Conservation (phyloP, 805 yeast species). For the Zygotorulaspora danielsina region DNA sequence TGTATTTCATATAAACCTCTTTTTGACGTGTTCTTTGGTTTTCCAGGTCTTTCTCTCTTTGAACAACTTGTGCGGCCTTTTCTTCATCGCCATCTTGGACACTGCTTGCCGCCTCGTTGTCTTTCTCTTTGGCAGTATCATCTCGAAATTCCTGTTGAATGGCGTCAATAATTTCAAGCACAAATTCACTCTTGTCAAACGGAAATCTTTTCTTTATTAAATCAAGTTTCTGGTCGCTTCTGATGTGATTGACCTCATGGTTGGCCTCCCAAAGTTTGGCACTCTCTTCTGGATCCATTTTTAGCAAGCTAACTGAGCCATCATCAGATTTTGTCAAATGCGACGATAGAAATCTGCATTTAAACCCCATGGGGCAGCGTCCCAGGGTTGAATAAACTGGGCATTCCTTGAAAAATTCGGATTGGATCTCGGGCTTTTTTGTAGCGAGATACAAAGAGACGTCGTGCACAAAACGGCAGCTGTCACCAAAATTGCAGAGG, state of each 20-base stretch:
- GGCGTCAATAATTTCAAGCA: constrained; percentile 62
- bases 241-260: constrained; percentile 62
- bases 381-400: constrained; percentile 83
- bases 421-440: constrained; percentile 70
- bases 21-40: constrained; percentile 33
- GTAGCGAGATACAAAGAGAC: constrained; percentile 54
- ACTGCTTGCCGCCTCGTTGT: constrained; percentile 18
- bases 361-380: constrained; percentile 85
- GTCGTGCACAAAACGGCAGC: constrained; percentile 78
- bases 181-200: constrained; percentile 53
- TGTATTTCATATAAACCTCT: constrained; percentile 40
- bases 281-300: constrained; percentile 39
- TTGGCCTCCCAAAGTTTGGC: constrained; percentile 32
- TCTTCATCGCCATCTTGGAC: constrained; percentile 19
- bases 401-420: constrained; percentile 46
- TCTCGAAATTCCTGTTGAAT: constrained; percentile 40
- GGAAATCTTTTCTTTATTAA: constrained; percentile 51
- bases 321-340: constrained; percentile 53
- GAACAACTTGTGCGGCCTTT: constrained; percentile 29
- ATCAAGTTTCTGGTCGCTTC: constrained; percentile 37
- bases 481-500: constrained; percentile 62
- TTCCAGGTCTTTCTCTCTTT: constrained; percentile 31
- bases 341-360: constrained; percentile 83
- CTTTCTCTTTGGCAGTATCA: constrained; percentile 37
- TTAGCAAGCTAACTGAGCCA: constrained; percentile 37